Evolutionary conservation across 2,329 filamentous ascomycete species (phyloP).

Genomic region (Stagonosporopsis vannaccii): DNA sequence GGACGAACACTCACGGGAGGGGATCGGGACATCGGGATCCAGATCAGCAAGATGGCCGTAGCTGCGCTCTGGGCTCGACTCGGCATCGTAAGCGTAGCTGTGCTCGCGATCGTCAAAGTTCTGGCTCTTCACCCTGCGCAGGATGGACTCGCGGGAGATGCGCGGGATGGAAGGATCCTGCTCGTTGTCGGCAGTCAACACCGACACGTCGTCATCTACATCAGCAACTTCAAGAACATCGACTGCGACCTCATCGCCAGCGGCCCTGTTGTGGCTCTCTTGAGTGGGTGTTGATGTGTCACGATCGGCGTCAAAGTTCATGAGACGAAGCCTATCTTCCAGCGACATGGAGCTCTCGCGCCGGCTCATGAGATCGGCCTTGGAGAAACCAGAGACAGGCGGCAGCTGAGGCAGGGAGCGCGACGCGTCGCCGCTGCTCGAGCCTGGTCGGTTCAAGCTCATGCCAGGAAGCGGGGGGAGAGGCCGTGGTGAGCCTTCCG

Average conservation of each 20-base stretch:
- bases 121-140: slow-evolving; percentile 80
- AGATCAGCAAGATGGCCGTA: slow-evolving; percentile 62
- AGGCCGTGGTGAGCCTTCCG: slow-evolving; percentile 82
- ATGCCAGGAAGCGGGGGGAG: slow-evolving; percentile 83
- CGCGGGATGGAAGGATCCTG: slow-evolving; percentile 72
- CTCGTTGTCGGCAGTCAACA: slow-evolving; percentile 17
- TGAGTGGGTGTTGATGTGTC: slow-evolving; percentile 48
- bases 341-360: slow-evolving; percentile 78
- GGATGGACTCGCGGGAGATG: slow-evolving; percentile 92
- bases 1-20: slow-evolving; percentile 76
- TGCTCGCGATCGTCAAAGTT: slow-evolving; percentile 60
- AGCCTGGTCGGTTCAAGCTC: slow-evolving; percentile 57
- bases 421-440: slow-evolving; percentile 69
- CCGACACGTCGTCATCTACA: slow-evolving; percentile 38
- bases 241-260: slow-evolving; percentile 34
- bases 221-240: slow-evolving; percentile 45
- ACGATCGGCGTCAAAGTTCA: slow-evolving; percentile 75
- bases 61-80: slow-evolving; percentile 65
- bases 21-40: slow-evolving; percentile 90
- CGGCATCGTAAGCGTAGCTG: slow-evolving; percentile 46
- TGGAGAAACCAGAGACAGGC: slow-evolving; percentile 69
- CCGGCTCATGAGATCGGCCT: slow-evolving; percentile 80
- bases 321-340: slow-evolving; percentile 83
- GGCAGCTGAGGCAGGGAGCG: slow-evolving; percentile 78
- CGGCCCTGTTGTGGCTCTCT: slow-evolving; percentile 42